Evolutionary conservation across 805 yeast genomes (phyloP), one percentile per base, ranked within the genome.

Genomic region (Debaryomyces tyrocola): DNA sequence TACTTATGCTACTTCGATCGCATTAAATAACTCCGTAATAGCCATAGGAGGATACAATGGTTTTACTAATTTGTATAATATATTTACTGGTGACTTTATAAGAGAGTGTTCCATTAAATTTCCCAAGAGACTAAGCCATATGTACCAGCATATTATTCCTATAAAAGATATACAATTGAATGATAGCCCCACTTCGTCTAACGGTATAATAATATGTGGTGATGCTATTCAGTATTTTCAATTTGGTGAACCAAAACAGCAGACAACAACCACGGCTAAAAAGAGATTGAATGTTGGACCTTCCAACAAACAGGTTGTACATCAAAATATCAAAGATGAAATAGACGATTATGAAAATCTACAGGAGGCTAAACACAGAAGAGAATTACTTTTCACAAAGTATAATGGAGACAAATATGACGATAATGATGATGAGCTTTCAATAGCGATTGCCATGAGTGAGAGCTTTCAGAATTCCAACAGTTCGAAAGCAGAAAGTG

Each of bases 21-120:
- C 68, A 1, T 49, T 72, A 20, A 70, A 70, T 50, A 57, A 70
- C 43, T 46, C 63, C 0, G 58, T 72, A 6, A 47, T 70, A 18
- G 55, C 71, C 7, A 62, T 77, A 6, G 77, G 78, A 0, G 74
- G 75, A 1, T 69, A 60, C 47, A 67, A 72, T 48, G 81, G 82
- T 2, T 62, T 61, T 41, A 62, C 70, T 21, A 71, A 73, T 42
- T 38, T 76, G 14, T 73, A 73, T 56, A 73, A 77, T 54, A 54
- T 70, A 1, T 60, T 66, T 42, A 74, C 76, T 0, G 82, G 83
- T 1, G 65, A 63, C 24, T 66, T 56, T 38, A 52, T 72, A 21
- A 57, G 77, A 41, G 70, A 62, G 20, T 57, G 65, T 11, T 61
- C 70, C 5, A 52, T 57, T 1, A 61, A 67, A 36, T 59, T 58